Base-by-base conservation (phyloP, 169 alveolate genomes). In the Toxoplasma gondii region DNA sequence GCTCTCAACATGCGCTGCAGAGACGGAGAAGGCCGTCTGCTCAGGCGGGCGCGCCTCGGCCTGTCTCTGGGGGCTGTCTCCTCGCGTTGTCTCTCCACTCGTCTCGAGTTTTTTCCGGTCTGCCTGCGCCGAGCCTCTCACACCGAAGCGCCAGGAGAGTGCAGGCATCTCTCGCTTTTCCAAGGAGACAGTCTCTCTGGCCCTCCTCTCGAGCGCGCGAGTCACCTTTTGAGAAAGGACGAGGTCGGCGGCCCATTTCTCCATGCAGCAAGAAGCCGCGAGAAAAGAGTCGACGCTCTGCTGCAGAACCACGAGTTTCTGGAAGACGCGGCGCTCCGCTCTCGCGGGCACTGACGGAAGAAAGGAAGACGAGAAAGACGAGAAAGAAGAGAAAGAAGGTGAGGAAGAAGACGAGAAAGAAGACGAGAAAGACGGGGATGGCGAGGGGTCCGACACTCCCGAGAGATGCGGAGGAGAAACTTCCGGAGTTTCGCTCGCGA, bases 261-360 rank as follows among this genome's bases (percentile, higher is more conserved):
- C 45, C 43, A 78, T 78, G 45, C 86, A 38, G 86, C 49, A n/a
- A 27, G 86, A n/a, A 12, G 39, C 86, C 2, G 86, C 86, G 45
- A 38, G 45, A 27, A 78, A 78, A 45, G 1, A 9, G 49, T 78
- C 86, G 19, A n/a, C 86, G 86, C 86, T 78, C 45, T 78, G 49
- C 86, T 78, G 86, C n/a, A 78, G 86, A 0, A 78, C 45, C n/a
- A 16, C 86, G n/a, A 78, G 45, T n/a, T 78, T 17, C 86, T 78
- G 86, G 27, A n/a, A 10, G 27, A 78, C 45, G 49, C 86, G 86
- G 44, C 10, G 2, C 86, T 78, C 49, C 86, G 43, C 39, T n/a
- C n/a, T n/a, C 67, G 67, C 67, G n/a, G n/a, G n/a, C n/a, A n/a
- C n/a, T n/a, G 67, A 53, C 67, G 67, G 19, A 7, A 34, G 83